phyloP scores from a whole-genome alignment of 2,329 filamentous ascomycete genomes.

The Myriosclerotinia scirpicola region DNA sequence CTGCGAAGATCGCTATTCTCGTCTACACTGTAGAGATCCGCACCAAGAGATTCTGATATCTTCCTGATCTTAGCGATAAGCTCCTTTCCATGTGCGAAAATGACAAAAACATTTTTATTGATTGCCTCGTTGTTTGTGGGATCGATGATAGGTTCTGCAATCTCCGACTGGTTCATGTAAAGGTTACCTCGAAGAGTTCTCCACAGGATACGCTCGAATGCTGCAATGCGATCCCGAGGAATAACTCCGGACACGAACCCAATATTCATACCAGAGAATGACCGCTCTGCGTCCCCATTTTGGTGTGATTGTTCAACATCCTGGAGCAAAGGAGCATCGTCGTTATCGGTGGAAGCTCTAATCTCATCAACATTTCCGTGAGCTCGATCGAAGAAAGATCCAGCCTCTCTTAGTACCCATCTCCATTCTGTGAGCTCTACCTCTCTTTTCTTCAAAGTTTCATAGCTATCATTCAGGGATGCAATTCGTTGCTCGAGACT shows the following conservation, averaged over 20 bases:
- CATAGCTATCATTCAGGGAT: constrained; percentile 95
- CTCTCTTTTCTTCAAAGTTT: constrained; percentile 96
- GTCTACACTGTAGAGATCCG: constrained; percentile 93
- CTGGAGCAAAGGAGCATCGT: constrained; percentile 87
- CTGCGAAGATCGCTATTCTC: constrained; percentile 94
- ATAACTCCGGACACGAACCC: constrained; percentile 98
- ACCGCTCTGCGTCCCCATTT: constrained; percentile 64
- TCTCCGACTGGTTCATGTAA: constrained; percentile 99
- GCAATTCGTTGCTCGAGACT: constrained; percentile 87
- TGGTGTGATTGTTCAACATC: constrained; percentile 85
- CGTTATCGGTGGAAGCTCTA: constrained; percentile 77
- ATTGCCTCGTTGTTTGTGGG: constrained; percentile 88
- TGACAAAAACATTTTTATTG: constrained; percentile 98
- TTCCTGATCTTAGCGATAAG: constrained; percentile 98
- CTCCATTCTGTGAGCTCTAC: constrained; percentile 97
- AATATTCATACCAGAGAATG: constrained; percentile 97
- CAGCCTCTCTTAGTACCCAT: constrained; percentile 94
- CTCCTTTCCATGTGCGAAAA: constrained; percentile 97
- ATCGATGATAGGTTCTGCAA: constrained; percentile 88
- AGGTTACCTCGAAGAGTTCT: constrained; percentile 94
- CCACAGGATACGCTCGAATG: constrained; percentile 98
- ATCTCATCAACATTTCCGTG: constrained; percentile 98
- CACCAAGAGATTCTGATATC: constrained; percentile 96
- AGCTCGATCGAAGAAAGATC: constrained; percentile 94
- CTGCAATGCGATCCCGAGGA: constrained; percentile 83